A percentile compares a stretch with the other conserved stretches of the same genome.
phyloP scores from a whole-genome alignment of 2,329 filamentous ascomycete genomes.

The Didymella glomerata region DNA sequence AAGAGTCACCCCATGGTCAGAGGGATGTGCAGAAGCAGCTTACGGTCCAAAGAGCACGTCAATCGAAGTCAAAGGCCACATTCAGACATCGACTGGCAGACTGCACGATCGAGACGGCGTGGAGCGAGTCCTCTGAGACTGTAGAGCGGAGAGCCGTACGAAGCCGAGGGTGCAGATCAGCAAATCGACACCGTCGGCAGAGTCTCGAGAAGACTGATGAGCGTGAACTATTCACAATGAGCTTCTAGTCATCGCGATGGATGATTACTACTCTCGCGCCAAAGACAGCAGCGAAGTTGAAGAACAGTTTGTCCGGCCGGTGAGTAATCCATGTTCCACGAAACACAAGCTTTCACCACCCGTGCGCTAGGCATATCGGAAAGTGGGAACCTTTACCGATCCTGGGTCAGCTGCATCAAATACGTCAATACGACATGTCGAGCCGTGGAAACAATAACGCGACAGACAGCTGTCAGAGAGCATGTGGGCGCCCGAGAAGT shows the following conservation, averaged over 20 bases:
- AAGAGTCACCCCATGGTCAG: background rate
- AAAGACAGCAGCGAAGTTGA: background rate
- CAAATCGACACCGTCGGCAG: background rate
- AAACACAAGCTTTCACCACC: constrained; percentile 18
- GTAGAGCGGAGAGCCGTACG: constrained; percentile 8
- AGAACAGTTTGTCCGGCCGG: constrained; percentile 16
- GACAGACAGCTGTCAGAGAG: constrained; percentile 10
- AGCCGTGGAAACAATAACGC: constrained; percentile 12
- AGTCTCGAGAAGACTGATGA: background rate
- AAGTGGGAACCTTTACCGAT: constrained; percentile 10
- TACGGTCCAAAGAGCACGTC: background rate
- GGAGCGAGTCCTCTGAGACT: background rate
- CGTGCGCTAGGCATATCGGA: constrained; percentile 15
- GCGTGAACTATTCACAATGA: background rate
- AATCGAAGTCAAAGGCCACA: background rate
- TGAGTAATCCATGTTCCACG: constrained; percentile 10
- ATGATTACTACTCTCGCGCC: background rate
- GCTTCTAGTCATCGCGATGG: background rate
- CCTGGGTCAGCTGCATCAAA: constrained; percentile 8
- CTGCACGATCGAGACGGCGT: background rate
- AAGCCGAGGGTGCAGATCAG: background rate
- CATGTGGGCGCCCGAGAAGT: background rate
- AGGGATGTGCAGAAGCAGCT: background rate
- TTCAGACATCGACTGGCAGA: background rate
- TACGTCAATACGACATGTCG: constrained; percentile 15